Conservation (phyloP, 2,329 filamentous ascomycete species). For the Grosmannia clavigera region DNA sequence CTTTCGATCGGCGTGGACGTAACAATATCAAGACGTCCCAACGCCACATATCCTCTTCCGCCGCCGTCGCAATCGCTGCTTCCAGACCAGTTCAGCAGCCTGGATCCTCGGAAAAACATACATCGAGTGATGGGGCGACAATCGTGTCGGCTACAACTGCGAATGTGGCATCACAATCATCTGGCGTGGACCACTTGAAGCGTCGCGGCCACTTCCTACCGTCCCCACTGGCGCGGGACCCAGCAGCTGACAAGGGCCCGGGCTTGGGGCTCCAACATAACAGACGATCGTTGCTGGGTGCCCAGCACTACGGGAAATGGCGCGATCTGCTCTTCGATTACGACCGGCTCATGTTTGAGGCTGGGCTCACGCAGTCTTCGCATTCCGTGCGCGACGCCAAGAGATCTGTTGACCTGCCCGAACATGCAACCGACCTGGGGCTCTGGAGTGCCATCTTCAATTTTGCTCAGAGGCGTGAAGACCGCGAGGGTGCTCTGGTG, state of each 20-base stretch:
- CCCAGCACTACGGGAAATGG: slow-evolving; percentile 16
- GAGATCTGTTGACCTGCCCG: slow-evolving; percentile 16
- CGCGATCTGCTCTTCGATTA: slow-evolving; percentile 15
- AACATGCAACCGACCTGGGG: slow-evolving; percentile 17
- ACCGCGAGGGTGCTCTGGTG: slow-evolving; percentile 13
- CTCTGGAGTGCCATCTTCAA: slow-evolving; percentile 21
- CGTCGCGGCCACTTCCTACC: slow-evolving; percentile 6
- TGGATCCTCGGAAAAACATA: background rate
- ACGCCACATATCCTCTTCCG: background rate
- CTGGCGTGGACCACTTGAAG: slow-evolving; percentile 5
- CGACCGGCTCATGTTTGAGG: slow-evolving; percentile 15
- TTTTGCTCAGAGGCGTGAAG: slow-evolving; percentile 17
- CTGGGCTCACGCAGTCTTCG: slow-evolving; percentile 7
- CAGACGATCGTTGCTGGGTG: slow-evolving; percentile 6
- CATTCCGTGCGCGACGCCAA: background rate
- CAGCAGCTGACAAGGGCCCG: background rate
- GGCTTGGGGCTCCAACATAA: background rate
- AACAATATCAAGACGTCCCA: background rate
- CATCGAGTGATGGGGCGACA: background rate
- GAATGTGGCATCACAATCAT: background rate
- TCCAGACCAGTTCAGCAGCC: background rate
- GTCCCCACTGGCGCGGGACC: background rate
- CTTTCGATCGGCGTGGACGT: background rate
- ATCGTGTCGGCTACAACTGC: background rate
- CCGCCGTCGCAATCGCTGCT: background rate